These are phyloP conservation scores for Komagataea norvegica DNA, from an alignment of 1,139 yeast genomes.

Conservation along the genomic window DNA sequence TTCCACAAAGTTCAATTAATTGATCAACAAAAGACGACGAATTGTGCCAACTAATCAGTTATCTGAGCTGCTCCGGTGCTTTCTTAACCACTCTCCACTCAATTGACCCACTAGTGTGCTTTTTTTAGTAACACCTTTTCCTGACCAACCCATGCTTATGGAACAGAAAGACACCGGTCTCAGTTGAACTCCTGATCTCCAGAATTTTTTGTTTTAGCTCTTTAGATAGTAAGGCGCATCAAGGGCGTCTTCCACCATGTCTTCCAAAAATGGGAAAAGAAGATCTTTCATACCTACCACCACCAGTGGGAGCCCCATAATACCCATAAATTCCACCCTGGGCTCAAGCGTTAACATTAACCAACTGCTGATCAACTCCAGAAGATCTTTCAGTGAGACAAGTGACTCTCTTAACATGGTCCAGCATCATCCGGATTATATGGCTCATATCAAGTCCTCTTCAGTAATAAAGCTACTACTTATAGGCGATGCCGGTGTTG, in stretches of 20 bases:
- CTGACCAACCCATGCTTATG: too few species aligned
- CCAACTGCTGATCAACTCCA: slow-evolving; percentile 14
- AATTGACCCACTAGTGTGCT: too few species aligned
- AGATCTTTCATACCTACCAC: slow-evolving; percentile 20
- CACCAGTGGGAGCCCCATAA: slow-evolving; percentile 24
- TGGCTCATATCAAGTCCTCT: slow-evolving; percentile 15
- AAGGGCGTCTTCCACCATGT: slow-evolving; percentile 1
- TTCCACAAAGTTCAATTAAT: too few species aligned
- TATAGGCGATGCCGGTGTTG: slow-evolving; percentile 40
- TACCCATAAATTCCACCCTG: slow-evolving; percentile 24
- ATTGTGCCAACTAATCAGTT: too few species aligned
- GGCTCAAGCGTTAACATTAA: slow-evolving; percentile 21
- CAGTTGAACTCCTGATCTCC: too few species aligned
- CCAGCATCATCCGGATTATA: slow-evolving; percentile 19
- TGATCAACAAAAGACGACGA: too few species aligned
- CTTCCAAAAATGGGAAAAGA: slow-evolving; percentile 18
- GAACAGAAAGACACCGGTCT: too few species aligned
- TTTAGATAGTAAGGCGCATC: slow-evolving; percentile 7
- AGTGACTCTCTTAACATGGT: slow-evolving; percentile 12
- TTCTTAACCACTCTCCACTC: too few species aligned
- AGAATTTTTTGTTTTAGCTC: too few species aligned
- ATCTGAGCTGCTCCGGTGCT: too few species aligned
- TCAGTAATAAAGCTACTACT: slow-evolving; percentile 34
- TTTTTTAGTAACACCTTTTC: too few species aligned
- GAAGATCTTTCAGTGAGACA: slow-evolving; percentile 17